These are phyloP conservation scores for Clitopilus passeckerianus DNA, from an alignment of 768 basidiomycete genomes.

Conservation along the genomic window DNA sequence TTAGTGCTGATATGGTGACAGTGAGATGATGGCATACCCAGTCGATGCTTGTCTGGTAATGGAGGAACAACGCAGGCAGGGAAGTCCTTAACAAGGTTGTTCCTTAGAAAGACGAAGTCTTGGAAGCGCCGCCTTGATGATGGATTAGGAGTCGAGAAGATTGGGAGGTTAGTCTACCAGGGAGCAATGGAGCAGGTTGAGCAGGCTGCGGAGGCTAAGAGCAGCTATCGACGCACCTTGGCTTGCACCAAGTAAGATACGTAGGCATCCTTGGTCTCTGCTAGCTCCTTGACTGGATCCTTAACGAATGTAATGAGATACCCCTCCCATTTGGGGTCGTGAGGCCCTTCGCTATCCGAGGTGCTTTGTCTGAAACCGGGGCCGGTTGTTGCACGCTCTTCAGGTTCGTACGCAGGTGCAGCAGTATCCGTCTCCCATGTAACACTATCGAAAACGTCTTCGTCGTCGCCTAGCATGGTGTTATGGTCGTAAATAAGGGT, in stretches of 20 bases:
- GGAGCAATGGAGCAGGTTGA: no score
- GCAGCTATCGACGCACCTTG: constrained; percentile 47
- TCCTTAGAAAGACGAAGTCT: constrained; percentile 92
- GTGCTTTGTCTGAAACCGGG: constrained; percentile 84
- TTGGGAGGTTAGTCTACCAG: constrained; percentile 80
- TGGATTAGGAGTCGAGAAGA: constrained; percentile 73
- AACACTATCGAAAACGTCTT: constrained; percentile 88
- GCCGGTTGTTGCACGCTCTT: constrained; percentile 38
- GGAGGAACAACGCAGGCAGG: constrained; percentile 98
- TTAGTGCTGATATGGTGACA: neutral
- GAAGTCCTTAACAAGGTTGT: constrained; percentile 86
- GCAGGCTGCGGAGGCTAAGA: neutral
- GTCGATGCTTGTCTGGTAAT: constrained; percentile 91
- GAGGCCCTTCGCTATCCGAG: constrained; percentile 64
- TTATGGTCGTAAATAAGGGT: neutral
- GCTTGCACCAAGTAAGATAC: constrained; percentile 91
- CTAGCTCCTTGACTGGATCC: constrained; percentile 93
- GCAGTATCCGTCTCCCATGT: constrained; percentile 78
- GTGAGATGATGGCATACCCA: constrained; percentile 54
- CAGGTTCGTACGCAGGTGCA: constrained; percentile 44
- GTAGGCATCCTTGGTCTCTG: constrained; percentile 96
- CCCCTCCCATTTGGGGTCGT: constrained; percentile 90
- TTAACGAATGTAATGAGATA: constrained; percentile 77
- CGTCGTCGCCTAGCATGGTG: constrained; percentile 78
- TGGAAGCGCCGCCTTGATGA: constrained; percentile 87